Base-by-base conservation (phyloP, 331 rosid species). In the Stylosanthes scabra region DNA sequence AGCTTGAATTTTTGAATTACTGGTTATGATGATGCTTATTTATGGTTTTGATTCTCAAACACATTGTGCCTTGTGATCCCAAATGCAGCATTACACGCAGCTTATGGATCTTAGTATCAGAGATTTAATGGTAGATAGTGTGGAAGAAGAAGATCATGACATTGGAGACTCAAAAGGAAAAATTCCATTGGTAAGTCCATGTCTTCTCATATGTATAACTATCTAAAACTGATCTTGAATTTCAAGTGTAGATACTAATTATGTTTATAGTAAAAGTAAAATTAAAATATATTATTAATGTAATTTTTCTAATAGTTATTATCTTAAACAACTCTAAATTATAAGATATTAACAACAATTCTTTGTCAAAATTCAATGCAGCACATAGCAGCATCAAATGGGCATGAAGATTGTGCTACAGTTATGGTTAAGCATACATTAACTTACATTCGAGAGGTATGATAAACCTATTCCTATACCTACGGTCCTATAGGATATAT, bases 381-480 rank as follows among this genome's bases (percentile, higher is more conserved):
- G 97, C 97, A 91, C 75, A 80, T 91, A 66, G 97, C 97, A 44
- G 91, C 97, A 71, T 80, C 89, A 57, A 76, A 89, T 73, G 97
- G 97, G 14, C 91, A 87, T 55, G 86, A 91, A 70, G 93, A 85
- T 16, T 88, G 97, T 72, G 88, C 87, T 9, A 71, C 77, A 74
- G 93, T 83, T 55, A 85, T 91, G 61, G 95, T 88, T 62, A 91
- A 65, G 80, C 88, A 89, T 68, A 54, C 81, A 9, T 85, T 80
- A 83, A 85, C 77, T 27, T 91, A 37, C 87, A 88, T 54, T 60
- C 81, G 63, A 79, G 64, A 84, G 97, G 97, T 91, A 75, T 8
- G 39, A 55, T 15, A 68, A 13, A 59, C 57, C 28, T 49, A 64
- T 51, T 11, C 75, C 34, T 11, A 47, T 45, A 45, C 50, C 13